A percentile compares a stretch with the other conserved stretches of the same genome.
phyloP scores from a whole-genome alignment of 805 yeast genomes.

The Lipomyces oligophaga region DNA sequence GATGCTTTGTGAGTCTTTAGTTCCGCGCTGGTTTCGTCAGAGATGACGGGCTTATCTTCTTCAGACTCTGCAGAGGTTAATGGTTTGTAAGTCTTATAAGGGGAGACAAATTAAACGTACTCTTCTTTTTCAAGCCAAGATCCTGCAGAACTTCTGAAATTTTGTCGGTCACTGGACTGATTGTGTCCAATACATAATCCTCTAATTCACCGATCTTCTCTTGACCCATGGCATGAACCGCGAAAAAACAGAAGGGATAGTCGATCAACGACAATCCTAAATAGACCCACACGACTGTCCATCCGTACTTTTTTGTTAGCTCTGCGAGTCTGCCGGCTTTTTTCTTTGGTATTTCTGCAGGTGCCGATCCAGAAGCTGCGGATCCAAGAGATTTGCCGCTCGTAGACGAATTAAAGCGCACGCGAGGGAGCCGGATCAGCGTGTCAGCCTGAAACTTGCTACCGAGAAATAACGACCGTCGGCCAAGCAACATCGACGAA shows the following conservation, averaged over 20 bases:
- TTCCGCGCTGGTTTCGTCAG: slow-evolving; percentile 30
- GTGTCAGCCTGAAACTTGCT: too few relatives aligned
- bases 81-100: background rate
- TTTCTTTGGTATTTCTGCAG: slow-evolving; percentile 8
- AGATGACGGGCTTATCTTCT: slow-evolving; percentile 1
- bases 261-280: slow-evolving; percentile 69
- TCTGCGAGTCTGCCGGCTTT: slow-evolving; percentile 43
- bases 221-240: slow-evolving; percentile 85
- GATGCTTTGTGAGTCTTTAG: slow-evolving; percentile 33
- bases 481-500: too few relatives aligned
- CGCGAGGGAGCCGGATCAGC: background rate
- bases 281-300: slow-evolving; percentile 84
- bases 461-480: too few relatives aligned
- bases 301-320: slow-evolving; percentile 81
- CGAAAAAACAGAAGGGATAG: slow-evolving; percentile 72
- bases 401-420: slow-evolving; percentile 11
- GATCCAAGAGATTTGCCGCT: background rate
- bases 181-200: slow-evolving; percentile 35
- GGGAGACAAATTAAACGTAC: background rate
- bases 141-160: slow-evolving; percentile 7
- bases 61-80: background rate
- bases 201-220: slow-evolving; percentile 71
- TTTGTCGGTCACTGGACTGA: slow-evolving; percentile 8
- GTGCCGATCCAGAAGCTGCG: slow-evolving; percentile 1
- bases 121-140: slow-evolving; percentile 5